Base-by-base conservation (phyloP, 1,139 yeast species). In the Yamadazyma taylorii region DNA sequence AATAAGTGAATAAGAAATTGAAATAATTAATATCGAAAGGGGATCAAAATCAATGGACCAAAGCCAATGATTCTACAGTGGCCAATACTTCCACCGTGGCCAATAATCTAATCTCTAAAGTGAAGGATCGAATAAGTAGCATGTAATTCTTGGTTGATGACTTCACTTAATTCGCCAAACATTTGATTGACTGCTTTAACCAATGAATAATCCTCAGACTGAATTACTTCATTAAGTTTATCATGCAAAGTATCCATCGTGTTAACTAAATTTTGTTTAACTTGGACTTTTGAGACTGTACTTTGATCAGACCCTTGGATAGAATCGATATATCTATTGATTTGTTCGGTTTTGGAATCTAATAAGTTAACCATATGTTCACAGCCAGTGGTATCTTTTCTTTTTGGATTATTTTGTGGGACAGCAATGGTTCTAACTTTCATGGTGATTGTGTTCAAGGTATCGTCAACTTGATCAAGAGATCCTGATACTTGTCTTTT, bases 381-480 rank as follows among this genome's bases (percentile, higher is more conserved):
- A 27, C 21, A 16, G 4, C 16, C 30, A 27, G 22, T 22, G 5
- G 4, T 7, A 7, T 15, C 30, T 16, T 27, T 16, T 27, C 21
- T 17, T 11, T 27, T 17, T 7, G n/a, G 5, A 9, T 4, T 4
- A 10, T 16, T 22, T 27, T 16, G 17, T 4, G n/a, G 7, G 3
- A 7, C 16, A 13, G 28, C 22, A 9, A 27, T 9, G 10, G 19
- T 5, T 16, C 13, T 27, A 7, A 27, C 17, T 11, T 10, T 17
- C 7, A 5, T 15, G 19, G 21, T 15, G 13, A 27, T 16, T 27
- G 15, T 12, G 4, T 15, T 17, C 19, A 27, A 27, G 11, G 21
- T 27, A n/a, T 27, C n/a, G n/a, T 27, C 30, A 6, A 27, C 30
- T 15, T 27, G n/a, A 27, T 27, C 30, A 14, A 27, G 14, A 15